phyloP scores from a whole-genome alignment of 352 stramenopile species.

The Pythium rhizo-oryzae region DNA sequence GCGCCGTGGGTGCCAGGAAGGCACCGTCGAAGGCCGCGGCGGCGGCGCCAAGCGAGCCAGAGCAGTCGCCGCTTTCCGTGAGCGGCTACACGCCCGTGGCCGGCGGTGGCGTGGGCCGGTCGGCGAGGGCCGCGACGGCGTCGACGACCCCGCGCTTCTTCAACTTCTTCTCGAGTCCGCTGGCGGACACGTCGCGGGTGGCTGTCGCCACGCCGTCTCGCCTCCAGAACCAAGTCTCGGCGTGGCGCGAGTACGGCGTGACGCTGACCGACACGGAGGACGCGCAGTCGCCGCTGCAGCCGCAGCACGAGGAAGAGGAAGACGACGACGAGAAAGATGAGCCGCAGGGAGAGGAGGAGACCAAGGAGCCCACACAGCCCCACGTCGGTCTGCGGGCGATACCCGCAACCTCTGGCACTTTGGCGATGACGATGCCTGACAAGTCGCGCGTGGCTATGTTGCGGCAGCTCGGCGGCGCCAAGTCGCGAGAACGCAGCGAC shows the following conservation, averaged over 20 bases:
- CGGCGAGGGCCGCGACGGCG: not conserved
- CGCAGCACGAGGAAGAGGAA: not conserved
- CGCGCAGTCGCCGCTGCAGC: slow-evolving; percentile 7
- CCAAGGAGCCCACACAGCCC: slow-evolving; percentile 1
- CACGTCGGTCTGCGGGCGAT: no score
- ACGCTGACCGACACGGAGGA: slow-evolving; percentile 35
- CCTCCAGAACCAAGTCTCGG: slow-evolving; percentile 63
- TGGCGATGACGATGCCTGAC: slow-evolving; percentile 1
- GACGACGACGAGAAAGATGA: not conserved
- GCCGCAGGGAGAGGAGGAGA: not conserved
- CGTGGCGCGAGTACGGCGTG: slow-evolving; percentile 49
- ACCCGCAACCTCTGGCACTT: no score
- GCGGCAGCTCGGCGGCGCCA: slow-evolving; percentile 27
- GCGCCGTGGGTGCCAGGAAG: not conserved
- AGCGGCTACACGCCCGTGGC: slow-evolving; percentile 14
- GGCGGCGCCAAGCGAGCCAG: not conserved
- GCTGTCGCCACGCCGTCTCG: no score
- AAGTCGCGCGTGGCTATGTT: slow-evolving; percentile 62
- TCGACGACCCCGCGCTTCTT: slow-evolving; percentile 32
- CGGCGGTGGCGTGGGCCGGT: not conserved
- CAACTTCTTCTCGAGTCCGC: slow-evolving; percentile 25
- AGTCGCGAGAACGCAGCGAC: slow-evolving; percentile 59
- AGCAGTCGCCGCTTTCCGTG: slow-evolving; percentile 42
- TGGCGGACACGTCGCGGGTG: not conserved
- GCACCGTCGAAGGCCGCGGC: not conserved